phyloP scores from a whole-genome alignment of 2,329 filamentous ascomycete genomes.

The Mariannaea elegans region DNA sequence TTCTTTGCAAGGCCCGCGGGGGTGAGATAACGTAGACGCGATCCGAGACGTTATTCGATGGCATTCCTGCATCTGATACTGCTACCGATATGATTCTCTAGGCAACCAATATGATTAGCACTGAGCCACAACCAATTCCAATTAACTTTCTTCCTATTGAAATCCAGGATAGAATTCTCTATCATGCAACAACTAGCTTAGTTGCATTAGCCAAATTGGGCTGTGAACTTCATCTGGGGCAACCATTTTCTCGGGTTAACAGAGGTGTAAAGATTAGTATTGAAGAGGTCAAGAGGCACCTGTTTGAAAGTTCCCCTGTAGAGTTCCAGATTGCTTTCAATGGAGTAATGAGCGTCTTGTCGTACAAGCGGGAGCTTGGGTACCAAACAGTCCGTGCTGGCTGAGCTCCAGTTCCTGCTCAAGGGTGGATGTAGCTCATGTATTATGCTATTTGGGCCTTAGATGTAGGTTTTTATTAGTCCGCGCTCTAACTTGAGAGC shows the following conservation, averaged over 20 bases:
- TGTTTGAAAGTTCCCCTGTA: slow-evolving; percentile 19
- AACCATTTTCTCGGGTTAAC: slow-evolving; percentile 22
- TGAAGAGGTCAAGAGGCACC: slow-evolving; percentile 23
- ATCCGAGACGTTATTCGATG: slow-evolving; percentile 21
- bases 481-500: no score
- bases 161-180: slow-evolving; percentile 29
- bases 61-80: slow-evolving; percentile 1
- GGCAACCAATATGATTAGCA: slow-evolving; percentile 12
- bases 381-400: background rate
- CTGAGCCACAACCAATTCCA: background rate
- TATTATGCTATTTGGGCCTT: no score
- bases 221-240: slow-evolving; percentile 20
- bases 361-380: slow-evolving; percentile 19
- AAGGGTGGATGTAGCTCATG: no score
- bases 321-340: slow-evolving; percentile 25
- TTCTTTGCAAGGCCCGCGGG: slow-evolving; percentile 19
- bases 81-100: slow-evolving; percentile 33
- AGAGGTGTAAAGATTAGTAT: slow-evolving; percentile 21
- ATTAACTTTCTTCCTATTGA: slow-evolving; percentile 29
- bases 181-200: slow-evolving; percentile 8
- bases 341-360: slow-evolving; percentile 26
- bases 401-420: no score
- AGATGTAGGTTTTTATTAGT: no score
- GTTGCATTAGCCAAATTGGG: slow-evolving; percentile 24
- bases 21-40: slow-evolving; percentile 14